Base-by-base conservation (phyloP, 148 eudicot species). In the Hydrangea macrophylla region DNA sequence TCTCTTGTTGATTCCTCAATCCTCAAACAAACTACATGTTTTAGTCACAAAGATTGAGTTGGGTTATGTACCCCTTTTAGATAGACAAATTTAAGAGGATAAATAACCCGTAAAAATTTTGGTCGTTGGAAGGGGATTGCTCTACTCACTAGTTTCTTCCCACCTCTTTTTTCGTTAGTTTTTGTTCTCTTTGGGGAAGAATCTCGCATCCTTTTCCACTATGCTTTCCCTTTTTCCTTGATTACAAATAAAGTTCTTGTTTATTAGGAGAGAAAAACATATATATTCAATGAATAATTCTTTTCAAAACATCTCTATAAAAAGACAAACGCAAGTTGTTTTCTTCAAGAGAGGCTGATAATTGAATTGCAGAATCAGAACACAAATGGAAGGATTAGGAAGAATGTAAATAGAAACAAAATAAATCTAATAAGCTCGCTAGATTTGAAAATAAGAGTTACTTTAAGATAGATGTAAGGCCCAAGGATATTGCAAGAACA, bases 401-500 rank as follows among this genome's bases (percentile, higher is more conserved):
- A 50, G 57, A 44, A n/a, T n/a, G n/a, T n/a, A 70, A 20, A 62
- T 35, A 62, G 33, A 63, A 68, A 6, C 7, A 50, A 36, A n/a
- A 24, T 17, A 27, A 61, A 20, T 55, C 18, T 45, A 44, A 37
- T 48, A 48, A 71, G 31, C 32, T 35, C 27, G 39, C 11, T 17
- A 31, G 40, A 44, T 31, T 22, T 32, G 12, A 53, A 65, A 40
- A 33, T 72, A 31, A 76, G 57, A 84, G 64, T 72, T 93, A 93
- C 98, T 90, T 93, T 40, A 84, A 36, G 51, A 94, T 55, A 67
- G 97, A 85, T 63, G 85, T 61, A 39, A 88, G 66, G 67, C 95
- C 92, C 88, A 92, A 73, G 55, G 92, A 83, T 62, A 85, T 75
- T 25, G 96, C 98, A 60, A 90, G 75, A 70, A 86, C 58, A 72